Base-by-base conservation (phyloP, 441 rosid genomes). In the Dalechampia spathulata region DNA sequence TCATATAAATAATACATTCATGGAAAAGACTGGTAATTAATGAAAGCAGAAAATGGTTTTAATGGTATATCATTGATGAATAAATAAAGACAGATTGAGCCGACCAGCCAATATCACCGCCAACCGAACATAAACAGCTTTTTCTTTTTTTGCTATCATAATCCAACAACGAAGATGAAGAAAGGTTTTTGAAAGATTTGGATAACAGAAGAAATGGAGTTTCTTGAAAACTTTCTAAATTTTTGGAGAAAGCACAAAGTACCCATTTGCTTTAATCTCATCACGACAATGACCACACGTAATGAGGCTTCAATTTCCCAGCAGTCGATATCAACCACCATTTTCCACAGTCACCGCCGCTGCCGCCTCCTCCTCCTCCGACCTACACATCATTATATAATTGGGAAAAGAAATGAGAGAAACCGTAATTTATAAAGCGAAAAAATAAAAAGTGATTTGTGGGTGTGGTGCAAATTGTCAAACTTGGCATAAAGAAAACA, bases 71-170 rank as follows among this genome's bases (percentile, higher is more conserved):
- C n/a, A n/a, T n/a, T n/a, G n/a, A n/a, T n/a, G n/a, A n/a, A n/a
- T n/a, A n/a, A n/a, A n/a, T n/a, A n/a, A n/a, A 72, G 45, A 62
- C 60, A 74, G 85, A 81, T 83, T 85, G 94, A 85, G 94, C 93
- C 89, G 75, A 82, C 82, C 74, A 59, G 87, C 87, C 93, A 85
- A 85, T 80, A 85, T 77, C 93, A 82, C 88, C 72, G 54, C 65
- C 77, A 11, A 46, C 61, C 51, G 48, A 45, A 17, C 38, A 10
- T 13, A 34, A 34, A n/a, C n/a, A n/a, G n/a, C n/a, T n/a, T n/a
- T n/a, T n/a, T n/a, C n/a, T n/a, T n/a, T n/a, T n/a, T n/a, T 8
- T 42, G 37, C 5, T 17, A 28, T 17, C 53, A 12, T 12, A 49
- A 27, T 17, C 54, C 36, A 34, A 36, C 17, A 20, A 45, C 26